Evolutionary conservation across 768 basidiomycete genomes (phyloP), one percentile per base, ranked within the genome.

Genomic region (Suillus luteus): DNA sequence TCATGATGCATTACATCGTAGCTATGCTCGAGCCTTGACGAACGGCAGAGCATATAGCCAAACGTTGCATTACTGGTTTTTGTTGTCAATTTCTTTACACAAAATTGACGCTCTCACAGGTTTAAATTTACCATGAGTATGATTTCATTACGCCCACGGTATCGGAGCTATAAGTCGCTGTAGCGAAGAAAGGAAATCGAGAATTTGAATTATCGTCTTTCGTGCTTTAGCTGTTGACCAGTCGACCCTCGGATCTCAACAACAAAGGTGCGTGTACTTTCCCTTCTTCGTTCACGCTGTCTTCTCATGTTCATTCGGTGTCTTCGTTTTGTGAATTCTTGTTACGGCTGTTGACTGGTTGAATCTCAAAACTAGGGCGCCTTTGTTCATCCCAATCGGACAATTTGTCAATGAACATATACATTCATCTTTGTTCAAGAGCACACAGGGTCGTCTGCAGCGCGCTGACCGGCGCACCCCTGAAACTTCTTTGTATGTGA

Each of bases 31-130:
- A 68, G 80, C 85, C 55, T 77, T 88, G 87, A 88, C 82, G 87
- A 89, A 73, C 70, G 85, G 86, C 78, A 79, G 78, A 83, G 86
- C 86, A 86, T 78, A 31, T 33, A 86, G 83, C 86, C 86, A 88
- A 88, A 72, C 72, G 72, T 82, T 85, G 86, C 84, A 87, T 75
- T 75, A 78, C 86, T 87, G 86, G 87, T 68, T 67, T 62, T 65
- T 10, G 61, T 55, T 46, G 3, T 14, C 6, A 43, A 44, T 4
- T 58, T 35, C 12, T 41, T 62, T 51, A 57, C 35, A 48, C 41
- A 17, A 27, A 61, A 57, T 70, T 73, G 17, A 74, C 10, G 17
- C 31, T 22, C 35, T 24, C 55, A 38, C 22, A 38, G 55, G 35
- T 12, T 55, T 40, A 27, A 19, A 41, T 41, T 27, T 31, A 27